Base-by-base conservation (phyloP, 2,329 filamentous ascomycete species). In the Nemania sp. region DNA sequence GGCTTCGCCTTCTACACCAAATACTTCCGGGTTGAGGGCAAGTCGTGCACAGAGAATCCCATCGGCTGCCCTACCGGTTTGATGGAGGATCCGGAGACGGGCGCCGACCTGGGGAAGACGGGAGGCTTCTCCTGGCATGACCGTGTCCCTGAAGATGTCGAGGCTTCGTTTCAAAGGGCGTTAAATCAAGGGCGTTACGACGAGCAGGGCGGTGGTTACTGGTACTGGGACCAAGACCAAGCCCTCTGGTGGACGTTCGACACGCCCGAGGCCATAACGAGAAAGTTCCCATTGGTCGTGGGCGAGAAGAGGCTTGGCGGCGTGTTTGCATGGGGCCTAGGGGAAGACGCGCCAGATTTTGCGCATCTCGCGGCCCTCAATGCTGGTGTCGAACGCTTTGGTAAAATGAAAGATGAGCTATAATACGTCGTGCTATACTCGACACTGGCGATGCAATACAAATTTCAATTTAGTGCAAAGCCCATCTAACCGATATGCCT, bases 1-100 rank as follows among this genome's bases (percentile, higher is more conserved):
- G 90, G 90, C 0, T 86, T 93, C 62, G 88, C 89, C 2, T 92
- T 90, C 75, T 92, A 92, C 76, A 86, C 87, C 54, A 92, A 92
- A 75, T 92, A 85, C 79, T 92, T 91, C 79, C 83, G 80, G 57
- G 88, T 86, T 1, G 81, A 85, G 57, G 82, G 82, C 75, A 52
- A 67, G 10, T 78, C 82, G 18, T 89, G 87, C 73, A 73, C 74
- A 2, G 68, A 77, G 0, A 67, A 80, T 2, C 84, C 88, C 0
- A 77, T 90, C 6, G 89, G 88, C 26, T 92, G 90, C 76, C 82
- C 84, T 4, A 88, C 89, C 0, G 83, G 85, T 13, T 76, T 82
- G 3, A 83, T 91, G 66, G 90, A 93, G 78, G 84, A 88, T 55
- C 82, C 87, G 0, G 79, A 86, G 29, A 86, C 84, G 0, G 90